Base-by-base conservation (phyloP, 768 basidiomycete genomes). In the Boletus insuetus region DNA sequence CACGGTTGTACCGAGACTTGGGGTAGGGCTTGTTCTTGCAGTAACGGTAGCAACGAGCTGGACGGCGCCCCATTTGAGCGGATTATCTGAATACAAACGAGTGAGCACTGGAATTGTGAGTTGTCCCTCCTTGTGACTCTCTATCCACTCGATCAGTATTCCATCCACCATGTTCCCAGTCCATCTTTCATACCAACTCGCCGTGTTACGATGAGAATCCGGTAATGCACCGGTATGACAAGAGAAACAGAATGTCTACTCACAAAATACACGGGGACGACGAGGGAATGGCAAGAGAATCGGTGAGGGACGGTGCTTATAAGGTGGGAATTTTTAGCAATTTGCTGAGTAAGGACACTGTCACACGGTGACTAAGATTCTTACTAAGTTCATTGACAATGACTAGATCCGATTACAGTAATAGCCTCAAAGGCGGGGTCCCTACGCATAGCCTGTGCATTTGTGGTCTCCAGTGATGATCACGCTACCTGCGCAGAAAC, bases 11-110 rank as follows among this genome's bases (percentile, higher is more conserved):
- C 69, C 93, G 78, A 51, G 87, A 91, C 77, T 94, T 95, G 55
- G 91, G 93, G 80, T 91, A 95, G 24, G 96, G 94, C 85, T 98
- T 98, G 85, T 95, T 96, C 80, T 98, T 98, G 85, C 94, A 98
- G 81, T 98, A 98, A 64, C 94, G 89, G 81, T 96, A 96, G 85
- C 94, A 97, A 68, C 91, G 89, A 77, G 94, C 93, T 61, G 94
- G 94, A 81, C 94, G 91, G 74, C 94, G 92, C 83, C 94, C 94
- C 94, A 97, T 97, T 49, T 62, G 58, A 44, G 46, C 19, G 46
- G 46, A 46, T 42, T 60, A 58, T 62, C 66, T 68, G 37, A 0
- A 46, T 26, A 20, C 7, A 16, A 46, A 22, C 1, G 11, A 35
- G 40, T 66, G 16, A 69, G 64, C 12, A 51, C 29, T 17, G 3